Evolutionary conservation across 2,329 filamentous ascomycete genomes (phyloP).

Genomic region (Penicillium nordicum): DNA sequence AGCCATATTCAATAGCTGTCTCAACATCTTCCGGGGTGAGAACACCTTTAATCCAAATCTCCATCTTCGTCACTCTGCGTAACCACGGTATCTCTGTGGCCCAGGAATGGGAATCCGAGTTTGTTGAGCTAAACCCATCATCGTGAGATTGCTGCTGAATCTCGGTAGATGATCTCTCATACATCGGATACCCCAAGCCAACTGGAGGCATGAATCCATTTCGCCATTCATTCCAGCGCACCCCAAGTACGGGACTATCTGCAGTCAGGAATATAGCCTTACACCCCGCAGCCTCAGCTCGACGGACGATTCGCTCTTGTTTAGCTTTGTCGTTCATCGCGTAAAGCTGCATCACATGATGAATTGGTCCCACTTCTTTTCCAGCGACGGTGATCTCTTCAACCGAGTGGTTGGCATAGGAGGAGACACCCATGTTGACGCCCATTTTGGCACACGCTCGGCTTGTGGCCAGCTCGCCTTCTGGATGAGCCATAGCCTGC

Average conservation of each 20-base stretch:
- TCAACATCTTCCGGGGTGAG: constrained; percentile 36
- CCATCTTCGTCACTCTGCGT: constrained; percentile 47
- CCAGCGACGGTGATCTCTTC: constrained; percentile 45
- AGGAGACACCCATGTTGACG: constrained; percentile 50
- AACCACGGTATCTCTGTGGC: constrained; percentile 50
- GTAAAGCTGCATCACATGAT: constrained; percentile 28
- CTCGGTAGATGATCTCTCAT: constrained; percentile 22
- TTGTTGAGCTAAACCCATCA: constrained; percentile 22
- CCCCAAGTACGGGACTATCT: constrained; percentile 53
- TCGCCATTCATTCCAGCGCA: constrained; percentile 52
- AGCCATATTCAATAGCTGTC: constrained; percentile 34
- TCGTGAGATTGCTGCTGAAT: constrained; percentile 23
- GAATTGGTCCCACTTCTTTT: constrained; percentile 17
- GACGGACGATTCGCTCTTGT: constrained; percentile 26
- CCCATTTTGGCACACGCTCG: constrained; percentile 44
- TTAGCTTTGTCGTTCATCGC: constrained; percentile 24
- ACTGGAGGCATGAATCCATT: constrained; percentile 50
- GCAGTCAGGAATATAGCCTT: constrained; percentile 55
- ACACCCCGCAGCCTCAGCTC: constrained; percentile 35
- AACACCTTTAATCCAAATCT: constrained; percentile 36
- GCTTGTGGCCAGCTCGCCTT: constrained; percentile 52
- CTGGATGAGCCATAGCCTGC: constrained; percentile 51
- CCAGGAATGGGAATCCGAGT: constrained; percentile 41
- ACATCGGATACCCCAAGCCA: constrained; percentile 41
- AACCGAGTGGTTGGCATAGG: constrained; percentile 45